A percentile compares a stretch with the other conserved stretches of the same genome.
Evolutionary conservation across 805 yeast genomes (phyloP).

Genomic region (Crinitomyces ghanaensis): DNA sequence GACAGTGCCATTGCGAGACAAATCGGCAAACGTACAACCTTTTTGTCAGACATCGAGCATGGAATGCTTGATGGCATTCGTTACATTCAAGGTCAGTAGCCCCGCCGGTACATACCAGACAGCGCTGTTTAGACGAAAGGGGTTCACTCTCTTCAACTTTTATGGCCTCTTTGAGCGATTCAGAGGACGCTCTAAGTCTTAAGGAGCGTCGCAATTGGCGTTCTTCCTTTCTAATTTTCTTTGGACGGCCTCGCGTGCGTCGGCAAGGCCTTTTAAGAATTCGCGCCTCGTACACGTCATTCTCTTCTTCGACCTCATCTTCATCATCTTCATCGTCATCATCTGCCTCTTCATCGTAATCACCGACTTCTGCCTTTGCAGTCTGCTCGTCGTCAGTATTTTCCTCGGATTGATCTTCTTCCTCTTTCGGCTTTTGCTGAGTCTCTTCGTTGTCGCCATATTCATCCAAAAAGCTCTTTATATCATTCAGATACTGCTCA

Average conservation of each 20-base stretch:
- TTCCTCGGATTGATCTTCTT: background rate
- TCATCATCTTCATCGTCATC: constrained; percentile 8
- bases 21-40: constrained; percentile 41
- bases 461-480: background rate
- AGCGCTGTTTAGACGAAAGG: constrained; percentile 5
- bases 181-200: too few relatives aligned
- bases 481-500: constrained; percentile 17
- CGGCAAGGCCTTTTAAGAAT: background rate
- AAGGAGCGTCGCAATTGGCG: background rate
- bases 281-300: background rate
- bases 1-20: constrained; percentile 63
- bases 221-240: constrained; percentile 3
- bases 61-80: constrained; percentile 62
- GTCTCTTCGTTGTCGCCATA: constrained; percentile 4
- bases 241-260: constrained; percentile 4
- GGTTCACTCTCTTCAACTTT: too few relatives aligned
- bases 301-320: constrained; percentile 1
- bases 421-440: constrained; percentile 1
- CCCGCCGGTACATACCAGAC: constrained; percentile 21
- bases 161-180: too few relatives aligned
- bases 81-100: constrained; percentile 37
- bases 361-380: constrained; percentile 2
- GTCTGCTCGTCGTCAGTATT: constrained; percentile 1
- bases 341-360: constrained; percentile 2
- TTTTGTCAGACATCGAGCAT: constrained; percentile 54